Base-by-base conservation (phyloP, 2,329 filamentous ascomycete species). In the Kalaharituber pfeilii region DNA sequence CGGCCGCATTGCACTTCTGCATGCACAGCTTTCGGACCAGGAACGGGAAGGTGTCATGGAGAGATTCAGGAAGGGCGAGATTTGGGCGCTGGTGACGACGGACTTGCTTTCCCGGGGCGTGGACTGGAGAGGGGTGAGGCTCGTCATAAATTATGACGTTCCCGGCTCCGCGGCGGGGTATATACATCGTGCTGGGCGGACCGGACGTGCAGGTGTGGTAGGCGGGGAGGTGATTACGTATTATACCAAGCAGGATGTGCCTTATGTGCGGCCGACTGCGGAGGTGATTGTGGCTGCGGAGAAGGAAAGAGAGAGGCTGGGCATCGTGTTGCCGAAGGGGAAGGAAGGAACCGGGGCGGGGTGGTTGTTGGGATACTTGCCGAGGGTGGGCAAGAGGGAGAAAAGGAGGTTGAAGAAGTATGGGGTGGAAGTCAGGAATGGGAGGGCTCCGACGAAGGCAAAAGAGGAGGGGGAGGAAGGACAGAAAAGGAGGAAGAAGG, bases 61-160 rank as follows among this genome's bases (percentile, higher is more conserved):
- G 53, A 80, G 81, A 20, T 96, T 98, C 72, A 81, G 91, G 30
- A 81, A 81, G 29, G 91, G 88, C 60, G 87, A 96, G 66, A 82
- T 96, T 58, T 98, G 91, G 91, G 80, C 96, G 5, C 75, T 98
- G 30, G 91, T 98, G 66, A 96, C 91, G 0, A 98, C 91, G 0
- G 91, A 98, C 66, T 77, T 98, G 6, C 74, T 98, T 9, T 84
- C 88, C 15, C 84, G 91, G 29, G 91, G 91, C 20, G 81, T 98
- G 39, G 91, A 98, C 68, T 95, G 98, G 71, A 80, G 84, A 7
- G 91, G 91, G 50, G 81, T 98, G 59, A 95, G 95, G 64, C 87
- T 88, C 47, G 88, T 98, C 0, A 84, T 98, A 51, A 98, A 96
- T 69, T 98, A 95, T 70, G 91, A 98, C 67, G 86, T 95, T 7